Evolutionary conservation across 2,329 filamentous ascomycete genomes (phyloP).

Genomic region (Talaromyces sp.): DNA sequence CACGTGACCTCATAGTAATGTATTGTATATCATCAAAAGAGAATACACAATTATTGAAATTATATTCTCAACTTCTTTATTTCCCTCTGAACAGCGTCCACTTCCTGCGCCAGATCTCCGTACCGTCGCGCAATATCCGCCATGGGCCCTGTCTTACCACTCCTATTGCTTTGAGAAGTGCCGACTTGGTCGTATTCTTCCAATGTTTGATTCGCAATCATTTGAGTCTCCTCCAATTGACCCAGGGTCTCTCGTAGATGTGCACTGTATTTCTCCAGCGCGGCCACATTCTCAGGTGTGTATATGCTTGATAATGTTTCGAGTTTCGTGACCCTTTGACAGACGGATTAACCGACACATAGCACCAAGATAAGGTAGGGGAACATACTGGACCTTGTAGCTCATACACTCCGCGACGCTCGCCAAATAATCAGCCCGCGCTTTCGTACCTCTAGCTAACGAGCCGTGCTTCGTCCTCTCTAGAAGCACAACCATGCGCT

Average conservation of each 20-base stretch:
- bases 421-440: constrained; percentile 39
- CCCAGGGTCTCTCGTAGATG: constrained; percentile 30
- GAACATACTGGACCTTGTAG: constrained; percentile 35
- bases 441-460: constrained; percentile 34
- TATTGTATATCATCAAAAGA: not conserved
- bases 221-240: constrained; percentile 24
- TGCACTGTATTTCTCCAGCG: constrained; percentile 32
- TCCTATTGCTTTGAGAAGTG: constrained; percentile 3
- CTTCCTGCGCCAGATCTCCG: constrained; percentile 35
- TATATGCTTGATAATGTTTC: constrained; percentile 37
- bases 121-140: constrained; percentile 38
- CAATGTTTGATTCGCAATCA: constrained; percentile 30
- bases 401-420: constrained; percentile 37
- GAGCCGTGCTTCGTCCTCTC: constrained; percentile 40
- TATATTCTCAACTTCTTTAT: constrained; percentile 29
- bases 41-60: not conserved
- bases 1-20: not conserved
- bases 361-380: not conserved
- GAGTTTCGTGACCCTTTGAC: constrained; percentile 33
- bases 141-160: constrained; percentile 25
- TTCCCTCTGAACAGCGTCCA: constrained; percentile 36
- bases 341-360: not conserved
- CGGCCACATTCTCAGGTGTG: constrained; percentile 35
- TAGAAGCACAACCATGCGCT: constrained; percentile 38
- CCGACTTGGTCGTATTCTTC: constrained; percentile 33